Conservation (phyloP, 495 filamentous ascomycete species). For the Neurospora sp. region DNA sequence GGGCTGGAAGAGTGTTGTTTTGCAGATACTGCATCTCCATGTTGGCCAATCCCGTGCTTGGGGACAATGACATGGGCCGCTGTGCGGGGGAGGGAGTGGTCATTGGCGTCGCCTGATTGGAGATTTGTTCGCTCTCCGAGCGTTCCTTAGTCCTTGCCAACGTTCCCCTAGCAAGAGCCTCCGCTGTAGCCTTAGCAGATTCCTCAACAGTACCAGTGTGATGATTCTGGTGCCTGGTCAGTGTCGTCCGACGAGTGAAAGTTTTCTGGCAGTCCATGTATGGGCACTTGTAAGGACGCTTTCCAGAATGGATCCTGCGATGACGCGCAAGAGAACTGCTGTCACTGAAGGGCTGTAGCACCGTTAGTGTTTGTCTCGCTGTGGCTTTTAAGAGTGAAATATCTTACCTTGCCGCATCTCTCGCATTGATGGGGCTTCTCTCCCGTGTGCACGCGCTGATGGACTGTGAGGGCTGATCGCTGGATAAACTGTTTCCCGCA, state of each 20-base stretch:
- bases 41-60: slow-evolving; percentile 62
- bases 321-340: slow-evolving; percentile 92
- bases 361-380: slow-evolving; percentile 3
- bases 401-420: slow-evolving; percentile 81
- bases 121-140: slow-evolving; percentile 71
- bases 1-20: slow-evolving; percentile 65
- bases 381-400: not conserved
- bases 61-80: slow-evolving; percentile 67
- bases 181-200: slow-evolving; percentile 74
- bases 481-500: slow-evolving; percentile 98
- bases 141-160: slow-evolving; percentile 39
- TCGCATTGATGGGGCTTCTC: slow-evolving; percentile 99
- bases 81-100: slow-evolving; percentile 83
- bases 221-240: slow-evolving; percentile 92
- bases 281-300: slow-evolving; percentile 93
- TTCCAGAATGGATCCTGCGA: slow-evolving; percentile 90
- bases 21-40: slow-evolving; percentile 67
- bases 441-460: slow-evolving; percentile 89
- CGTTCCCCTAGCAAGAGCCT: slow-evolving; percentile 48
- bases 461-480: slow-evolving; percentile 92
- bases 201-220: slow-evolving; percentile 95
- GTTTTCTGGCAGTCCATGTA: slow-evolving; percentile 98
- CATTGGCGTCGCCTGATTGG: slow-evolving; percentile 70
- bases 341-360: slow-evolving; percentile 85
- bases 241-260: slow-evolving; percentile 87